Evolutionary conservation across 495 filamentous ascomycete species (phyloP), one percentile per base, ranked within the genome.

Genomic region (Jackrogersella multiformis): DNA sequence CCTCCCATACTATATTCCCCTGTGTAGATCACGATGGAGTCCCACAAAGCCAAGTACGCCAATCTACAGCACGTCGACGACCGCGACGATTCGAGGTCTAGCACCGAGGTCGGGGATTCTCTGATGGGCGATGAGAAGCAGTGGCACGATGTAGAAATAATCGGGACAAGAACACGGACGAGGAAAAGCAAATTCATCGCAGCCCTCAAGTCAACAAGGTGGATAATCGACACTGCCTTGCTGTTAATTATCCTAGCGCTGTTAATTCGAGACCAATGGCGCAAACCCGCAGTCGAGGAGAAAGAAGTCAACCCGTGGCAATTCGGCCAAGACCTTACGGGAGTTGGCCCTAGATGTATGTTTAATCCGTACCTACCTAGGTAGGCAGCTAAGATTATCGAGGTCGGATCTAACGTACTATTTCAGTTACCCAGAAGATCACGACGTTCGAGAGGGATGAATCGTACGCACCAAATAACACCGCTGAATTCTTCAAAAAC

Each of bases 381-480:
- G n/a, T n/a, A n/a, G n/a, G n/a, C n/a, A n/a, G 23, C 7, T n/a
- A 8, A 24, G 12, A 5, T 1, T 4, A 5, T 15, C 15, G 1
- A 41, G 10, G 7, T 26, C 42, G 10, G 28, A n/a, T 18, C 26
- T 57, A 44, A 66, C 41, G n/a, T n/a, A 56, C 5, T 18, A n/a
- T 12, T 5, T 12, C 36, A 80, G 79, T 82, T 54, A 72, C 76
- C n/a, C 73, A 75, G 16, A 71, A 76, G 66, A 75, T 82, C 70
- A 71, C 68, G 16, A 80, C 68, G n/a, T 80, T 82, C 72, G 56
- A 67, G n/a, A 68, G 68, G 28, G 78, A 82, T 68, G 70, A 74
- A 42, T 77, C 79, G 20, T 82, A 77, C 65, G 79, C 79, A n/a
- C 80, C 80, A 6, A 76, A 75, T 38, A 73, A 82, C 71, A 79